phyloP scores from a whole-genome alignment of 192 early-diverging fungal genomes.

The Coemansia sp. region DNA sequence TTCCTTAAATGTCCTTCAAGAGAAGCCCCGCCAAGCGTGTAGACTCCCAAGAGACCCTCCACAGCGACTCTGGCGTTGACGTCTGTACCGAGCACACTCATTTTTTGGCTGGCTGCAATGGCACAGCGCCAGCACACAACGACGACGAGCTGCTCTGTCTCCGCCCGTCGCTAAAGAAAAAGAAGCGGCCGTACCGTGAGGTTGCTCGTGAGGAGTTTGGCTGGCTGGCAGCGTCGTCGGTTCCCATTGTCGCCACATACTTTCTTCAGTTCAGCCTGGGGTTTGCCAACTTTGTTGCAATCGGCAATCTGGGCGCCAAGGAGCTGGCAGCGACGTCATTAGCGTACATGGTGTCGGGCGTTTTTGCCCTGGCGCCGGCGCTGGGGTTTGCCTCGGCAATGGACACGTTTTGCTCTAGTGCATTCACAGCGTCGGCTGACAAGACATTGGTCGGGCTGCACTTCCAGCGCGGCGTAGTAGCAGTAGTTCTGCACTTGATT shows the following conservation, averaged over 20 bases:
- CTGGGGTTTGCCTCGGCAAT: constrained; percentile 71
- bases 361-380: constrained; percentile 64
- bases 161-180: constrained; percentile 25
- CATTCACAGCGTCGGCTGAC: constrained; percentile 65
- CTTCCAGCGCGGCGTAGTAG: constrained; percentile 76
- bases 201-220: constrained; percentile 21
- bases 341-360: constrained; percentile 62
- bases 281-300: constrained; percentile 58
- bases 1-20: constrained; percentile 43
- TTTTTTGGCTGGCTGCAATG: background rate
- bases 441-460: constrained; percentile 68
- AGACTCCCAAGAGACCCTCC: constrained; percentile 26
- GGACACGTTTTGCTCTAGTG: constrained; percentile 75
- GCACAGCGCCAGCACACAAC: background rate
- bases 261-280: constrained; percentile 62
- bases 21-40: constrained; percentile 14
- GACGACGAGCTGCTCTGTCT: background rate
- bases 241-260: constrained; percentile 14
- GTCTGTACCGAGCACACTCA: background rate
- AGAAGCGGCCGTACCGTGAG: constrained; percentile 11
- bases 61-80: background rate
- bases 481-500: constrained; percentile 65
- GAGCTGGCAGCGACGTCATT: constrained; percentile 69
- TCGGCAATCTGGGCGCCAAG: constrained; percentile 64
- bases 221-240: constrained; percentile 33